Base-by-base conservation (phyloP, 805 yeast genomes). In the Saccharomycopsis microspora region DNA sequence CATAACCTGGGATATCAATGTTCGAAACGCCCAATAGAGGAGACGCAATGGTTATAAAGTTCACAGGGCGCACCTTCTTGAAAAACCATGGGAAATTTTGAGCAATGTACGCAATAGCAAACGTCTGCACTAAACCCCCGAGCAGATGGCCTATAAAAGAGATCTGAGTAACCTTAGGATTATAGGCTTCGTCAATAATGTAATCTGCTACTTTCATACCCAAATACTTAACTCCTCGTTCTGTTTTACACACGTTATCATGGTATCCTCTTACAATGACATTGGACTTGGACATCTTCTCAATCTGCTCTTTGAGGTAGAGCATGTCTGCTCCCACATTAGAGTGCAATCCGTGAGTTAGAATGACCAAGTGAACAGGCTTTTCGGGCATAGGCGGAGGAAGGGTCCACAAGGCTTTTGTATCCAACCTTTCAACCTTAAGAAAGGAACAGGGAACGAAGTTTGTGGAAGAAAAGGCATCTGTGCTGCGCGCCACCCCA, bases 261-360 rank as follows among this genome's bases (percentile, higher is more conserved):
- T 77, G 72, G 57, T 63, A 85, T 0, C 87, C 90, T 55, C 81
- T 72, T 3, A 83, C 85, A 1, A 83, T 72, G 4, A 82, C 60
- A 43, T 76, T 73, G 36, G 79, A 83, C 34, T 57, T 46, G 3
- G 51, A 42, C 44, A 55, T 57, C 27, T 60, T 82, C 72, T 52
- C 54, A 31, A 51, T 51, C 56, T 75, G 75, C 55, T 85, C 93
- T 56, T 82, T 84, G 42, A 85, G 57, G 55, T 81, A 84, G 33
- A 75, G 66, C 85, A 85, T 73, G 60, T 85, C 95, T 1, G 88
- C 79, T 1, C 85, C 73, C 0, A 80, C 75, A 58, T 85, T 85
- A 1, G 90, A 81, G 60, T 82, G 89, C 38, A 85, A 64, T 0
- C 95, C 95, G 62, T 85, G 94, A 0, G 89, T 80, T 38, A 84